Evolutionary conservation across 1,284 basidiomycete species (phyloP).

Genomic region (Cystobasidiaceae sp.): DNA sequence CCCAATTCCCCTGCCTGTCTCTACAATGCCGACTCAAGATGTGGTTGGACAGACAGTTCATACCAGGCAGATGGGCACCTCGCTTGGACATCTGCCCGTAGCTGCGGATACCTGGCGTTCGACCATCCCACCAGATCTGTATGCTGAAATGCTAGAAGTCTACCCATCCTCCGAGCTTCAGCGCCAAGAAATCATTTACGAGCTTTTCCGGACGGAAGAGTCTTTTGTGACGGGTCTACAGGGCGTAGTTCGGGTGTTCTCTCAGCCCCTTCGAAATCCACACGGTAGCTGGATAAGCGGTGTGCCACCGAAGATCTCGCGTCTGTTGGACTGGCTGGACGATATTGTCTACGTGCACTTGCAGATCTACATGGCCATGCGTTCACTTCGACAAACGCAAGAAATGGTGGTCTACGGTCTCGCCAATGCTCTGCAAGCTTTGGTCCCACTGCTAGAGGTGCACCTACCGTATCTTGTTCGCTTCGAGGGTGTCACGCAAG

Average conservation of each 20-base stretch:
- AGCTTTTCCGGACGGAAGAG: slow-evolving; percentile 63
- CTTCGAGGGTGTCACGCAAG: slow-evolving; percentile 58
- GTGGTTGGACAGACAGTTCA: not conserved
- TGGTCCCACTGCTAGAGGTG: slow-evolving; percentile 64
- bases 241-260: slow-evolving; percentile 62
- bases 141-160: slow-evolving; percentile 40
- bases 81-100: not conserved
- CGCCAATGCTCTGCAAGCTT: slow-evolving; percentile 57
- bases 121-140: slow-evolving; percentile 37
- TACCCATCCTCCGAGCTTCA: slow-evolving; percentile 55
- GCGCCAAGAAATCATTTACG: slow-evolving; percentile 64
- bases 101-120: slow-evolving; percentile 38
- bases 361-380: slow-evolving; percentile 57
- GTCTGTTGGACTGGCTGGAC: slow-evolving; percentile 76
- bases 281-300: slow-evolving; percentile 73
- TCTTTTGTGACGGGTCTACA: slow-evolving; percentile 62
- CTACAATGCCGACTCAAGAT: slow-evolving; percentile 7
- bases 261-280: slow-evolving; percentile 63
- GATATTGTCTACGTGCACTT: slow-evolving; percentile 71
- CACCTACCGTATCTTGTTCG: slow-evolving; percentile 79
- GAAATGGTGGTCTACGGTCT: slow-evolving; percentile 53
- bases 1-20: slow-evolving; percentile 7
- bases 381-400: slow-evolving; percentile 50
- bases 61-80: not conserved
- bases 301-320: slow-evolving; percentile 61